Percentiles rank a stretch among this genome's conserved stretches.
Evolutionary conservation across 2,329 filamentous ascomycete genomes (phyloP).

Genomic region (Ceratocystis papillata): DNA sequence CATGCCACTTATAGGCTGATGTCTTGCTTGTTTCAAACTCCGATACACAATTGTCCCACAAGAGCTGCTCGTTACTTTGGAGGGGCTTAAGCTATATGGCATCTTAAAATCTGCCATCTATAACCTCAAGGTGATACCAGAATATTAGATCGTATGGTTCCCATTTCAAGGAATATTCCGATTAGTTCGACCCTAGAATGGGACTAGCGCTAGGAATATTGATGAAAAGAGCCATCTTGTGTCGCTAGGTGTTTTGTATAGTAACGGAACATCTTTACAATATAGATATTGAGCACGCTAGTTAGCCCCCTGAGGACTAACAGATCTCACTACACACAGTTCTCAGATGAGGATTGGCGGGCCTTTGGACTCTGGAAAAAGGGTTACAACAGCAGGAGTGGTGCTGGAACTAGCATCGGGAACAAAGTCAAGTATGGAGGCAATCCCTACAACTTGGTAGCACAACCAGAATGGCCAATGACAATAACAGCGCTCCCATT

Average conservation of each 20-base stretch:
- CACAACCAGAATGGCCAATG: not conserved
- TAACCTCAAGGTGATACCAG: not conserved
- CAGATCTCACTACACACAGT: too few relatives aligned
- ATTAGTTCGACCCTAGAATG: slow-evolving; percentile 1
- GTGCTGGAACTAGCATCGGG: not conserved
- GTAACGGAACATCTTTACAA: too few relatives aligned
- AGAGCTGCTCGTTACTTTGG: not conserved
- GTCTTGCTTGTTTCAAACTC: not conserved
- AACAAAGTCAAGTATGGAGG: slow-evolving; percentile 2
- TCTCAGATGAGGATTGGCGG: not conserved
- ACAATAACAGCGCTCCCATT: slow-evolving; percentile 11
- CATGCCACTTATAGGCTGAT: not conserved
- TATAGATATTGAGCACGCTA: too few relatives aligned
- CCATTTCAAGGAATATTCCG: not conserved
- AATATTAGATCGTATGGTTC: not conserved
- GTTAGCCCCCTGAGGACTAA: too few relatives aligned
- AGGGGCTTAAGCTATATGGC: not conserved
- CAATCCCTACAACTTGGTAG: not conserved
- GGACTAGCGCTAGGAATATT: too few relatives aligned
- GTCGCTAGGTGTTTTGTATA: too few relatives aligned
- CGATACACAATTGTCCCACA: not conserved
- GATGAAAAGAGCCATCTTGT: too few relatives aligned
- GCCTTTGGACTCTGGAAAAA: too few relatives aligned
- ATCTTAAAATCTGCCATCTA: not conserved
- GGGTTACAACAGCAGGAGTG: not conserved